A percentile compares a stretch with the other conserved stretches of the same genome.
phyloP scores from a whole-genome alignment of 306 rosid genomes.

The Trifolium pratense region DNA sequence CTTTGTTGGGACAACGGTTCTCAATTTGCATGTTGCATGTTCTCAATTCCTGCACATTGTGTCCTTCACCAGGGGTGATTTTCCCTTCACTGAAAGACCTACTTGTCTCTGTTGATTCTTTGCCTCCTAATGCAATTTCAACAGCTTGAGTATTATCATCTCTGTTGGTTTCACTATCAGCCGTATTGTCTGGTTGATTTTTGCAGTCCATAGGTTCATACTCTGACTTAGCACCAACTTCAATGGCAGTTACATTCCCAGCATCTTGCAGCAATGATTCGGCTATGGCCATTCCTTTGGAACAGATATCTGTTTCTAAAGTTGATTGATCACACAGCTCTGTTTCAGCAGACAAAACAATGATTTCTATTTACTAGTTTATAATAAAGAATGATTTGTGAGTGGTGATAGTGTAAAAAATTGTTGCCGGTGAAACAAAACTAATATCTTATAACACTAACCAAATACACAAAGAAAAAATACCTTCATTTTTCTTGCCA shows the following conservation, averaged over 20 bases:
- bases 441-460: not conserved
- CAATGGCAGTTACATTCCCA: conserved; percentile 23
- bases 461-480: conserved; percentile 16
- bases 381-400: not conserved
- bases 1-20: conserved; percentile 42
- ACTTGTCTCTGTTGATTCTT: conserved; percentile 39
- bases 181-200: conserved; percentile 35
- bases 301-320: conserved; percentile 29
- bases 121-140: conserved; percentile 36
- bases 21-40: conserved; percentile 41
- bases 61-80: conserved; percentile 29
- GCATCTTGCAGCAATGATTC: conserved; percentile 40
- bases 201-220: conserved; percentile 38
- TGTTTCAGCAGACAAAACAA: conserved; percentile 40
- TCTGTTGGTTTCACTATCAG: conserved; percentile 28
- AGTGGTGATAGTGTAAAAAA: not conserved
- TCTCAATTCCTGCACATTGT: conserved; percentile 37
- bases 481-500: conserved; percentile 50
- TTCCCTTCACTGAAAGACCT: conserved; percentile 35
- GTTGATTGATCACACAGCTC: conserved; percentile 45
- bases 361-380: not conserved
- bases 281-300: conserved; percentile 35
- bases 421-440: not conserved
- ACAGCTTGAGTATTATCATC: conserved; percentile 28
- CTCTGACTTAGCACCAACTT: conserved; percentile 43